Base-by-base conservation (phyloP, 371 early-diverging fungal genomes). In the Funneliformis caledonium region DNA sequence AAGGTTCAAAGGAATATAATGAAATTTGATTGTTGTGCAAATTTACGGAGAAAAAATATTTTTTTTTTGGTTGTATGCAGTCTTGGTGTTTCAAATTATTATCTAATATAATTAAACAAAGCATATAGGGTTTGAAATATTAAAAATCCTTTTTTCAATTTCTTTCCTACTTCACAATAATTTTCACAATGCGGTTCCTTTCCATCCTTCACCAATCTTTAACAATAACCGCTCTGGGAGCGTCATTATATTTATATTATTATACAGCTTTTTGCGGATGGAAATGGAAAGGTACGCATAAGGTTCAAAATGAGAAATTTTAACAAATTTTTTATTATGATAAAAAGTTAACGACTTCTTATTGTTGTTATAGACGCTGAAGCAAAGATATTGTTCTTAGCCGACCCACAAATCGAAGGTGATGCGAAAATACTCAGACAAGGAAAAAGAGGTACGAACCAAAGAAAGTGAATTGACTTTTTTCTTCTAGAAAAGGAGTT, bases 351-450 rank as follows among this genome's bases (percentile, higher is more conserved):
- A 59, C 10, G 11, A 56, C 16, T 33, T 8, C 5, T 56, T 31
- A 11, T 31, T 11, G 3, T 45, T 31, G 3, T 22, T 56, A 4
- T 48, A 78, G 69, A 83, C 48, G 78, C 78, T 10, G 65, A 64
- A 33, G 22, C 67, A 48, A n/a, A 88, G 19, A 85, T 89, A 82
- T 84, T 85, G 22, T 83, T 89, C 68, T 86, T 88, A 72, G 90
- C 89, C 12, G 90, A 89, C 60, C 90, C 90, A 5, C 90, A 89
- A 82, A 89, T 89, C 80, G 90, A 89, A 42, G 90, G 90, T 6
- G 88, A 89, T 72, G 85, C 87, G 11, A 89, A 89, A 81, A 82
- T 89, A 70, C 42, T n/a, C 12, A 87, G 88, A 47, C 84, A 89
- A 70, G 88, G 88, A 42, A 85, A 70, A 42, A 65, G 83, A 68